These are phyloP conservation scores for Dioszegia aurantiaca DNA, from an alignment of 768 basidiomycete species.

Conservation along the genomic window DNA sequence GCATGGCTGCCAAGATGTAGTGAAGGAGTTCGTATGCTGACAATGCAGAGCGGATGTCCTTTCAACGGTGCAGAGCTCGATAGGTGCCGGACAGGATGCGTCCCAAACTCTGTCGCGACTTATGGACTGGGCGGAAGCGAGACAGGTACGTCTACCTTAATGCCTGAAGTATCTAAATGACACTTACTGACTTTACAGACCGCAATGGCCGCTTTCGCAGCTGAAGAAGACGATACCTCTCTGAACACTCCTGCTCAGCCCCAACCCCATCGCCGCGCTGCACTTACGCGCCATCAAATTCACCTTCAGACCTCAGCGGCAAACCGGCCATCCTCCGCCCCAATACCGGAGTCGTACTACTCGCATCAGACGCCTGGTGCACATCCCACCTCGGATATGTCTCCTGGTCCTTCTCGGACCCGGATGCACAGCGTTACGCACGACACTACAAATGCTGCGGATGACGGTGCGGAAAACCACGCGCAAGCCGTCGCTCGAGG, in stretches of 20 bases:
- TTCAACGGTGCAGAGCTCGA: constrained; percentile 38
- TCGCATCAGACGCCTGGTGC: neutral
- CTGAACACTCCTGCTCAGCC: constrained; percentile 4
- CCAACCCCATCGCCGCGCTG: constrained; percentile 5
- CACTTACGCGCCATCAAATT: neutral
- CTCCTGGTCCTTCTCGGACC: neutral
- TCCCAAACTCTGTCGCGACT: constrained; percentile 32
- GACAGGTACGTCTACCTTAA: constrained; percentile 35
- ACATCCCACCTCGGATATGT: neutral
- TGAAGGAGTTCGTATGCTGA: constrained; percentile 1
- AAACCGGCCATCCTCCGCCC: constrained; percentile 2
- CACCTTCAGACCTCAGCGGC: neutral
- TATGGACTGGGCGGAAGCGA: constrained; percentile 49
- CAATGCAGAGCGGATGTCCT: constrained; percentile 37
- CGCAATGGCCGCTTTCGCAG: constrained; percentile 45
- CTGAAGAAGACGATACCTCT: constrained; percentile 34
- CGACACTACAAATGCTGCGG: neutral
- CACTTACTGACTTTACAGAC: constrained; percentile 18
- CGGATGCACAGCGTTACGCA: neutral
- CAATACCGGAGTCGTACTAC: constrained; percentile 2
- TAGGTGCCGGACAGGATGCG: constrained; percentile 38
- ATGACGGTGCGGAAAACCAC: too few relatives aligned
- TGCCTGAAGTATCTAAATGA: neutral
- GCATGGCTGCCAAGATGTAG: neutral
- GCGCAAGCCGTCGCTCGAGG: neutral